Percentiles rank a stretch among this genome's conserved stretches.
Conservation (phyloP, 805 yeast species). For the Blastobotrys chiropterorum region DNA sequence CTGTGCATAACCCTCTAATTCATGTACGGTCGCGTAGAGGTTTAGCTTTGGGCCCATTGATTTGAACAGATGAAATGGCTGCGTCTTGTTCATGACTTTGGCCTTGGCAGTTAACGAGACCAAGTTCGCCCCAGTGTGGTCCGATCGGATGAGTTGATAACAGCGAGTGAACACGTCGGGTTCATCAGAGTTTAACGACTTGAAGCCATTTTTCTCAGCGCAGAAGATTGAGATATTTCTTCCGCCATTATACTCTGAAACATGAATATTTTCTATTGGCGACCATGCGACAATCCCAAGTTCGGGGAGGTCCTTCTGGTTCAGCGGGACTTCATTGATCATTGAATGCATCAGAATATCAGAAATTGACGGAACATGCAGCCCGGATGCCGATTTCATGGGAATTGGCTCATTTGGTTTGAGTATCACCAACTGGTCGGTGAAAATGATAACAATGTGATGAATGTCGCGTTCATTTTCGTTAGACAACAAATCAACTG, state of each 20-base stretch:
- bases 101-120: constrained; percentile 61
- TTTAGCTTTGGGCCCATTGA: constrained; percentile 28
- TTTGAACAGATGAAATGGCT: constrained; percentile 82
- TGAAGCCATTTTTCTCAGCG: constrained; percentile 21
- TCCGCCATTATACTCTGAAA: constrained; percentile 38
- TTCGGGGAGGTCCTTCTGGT: constrained; percentile 52
- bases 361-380: constrained; percentile 54
- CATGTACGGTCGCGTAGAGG: constrained; percentile 33
- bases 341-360: constrained; percentile 87
- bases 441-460: constrained; percentile 68
- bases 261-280: constrained; percentile 48
- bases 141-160: constrained; percentile 24
- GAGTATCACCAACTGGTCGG: constrained; percentile 69
- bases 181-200: constrained; percentile 19
- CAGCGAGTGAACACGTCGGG: constrained; percentile 12
- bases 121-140: constrained; percentile 34
- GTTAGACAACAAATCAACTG: constrained; percentile 30
- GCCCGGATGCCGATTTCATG: constrained; percentile 25
- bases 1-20: constrained; percentile 27
- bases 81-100: constrained; percentile 63
- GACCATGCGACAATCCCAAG: constrained; percentile 67
- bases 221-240: constrained; percentile 29
- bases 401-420: constrained; percentile 40
- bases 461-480: constrained; percentile 26
- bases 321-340: constrained; percentile 74